Evolutionary conservation across 2,329 filamentous ascomycete genomes (phyloP), one percentile per base, ranked within the genome.

Genomic region (Phialophora tarda): DNA sequence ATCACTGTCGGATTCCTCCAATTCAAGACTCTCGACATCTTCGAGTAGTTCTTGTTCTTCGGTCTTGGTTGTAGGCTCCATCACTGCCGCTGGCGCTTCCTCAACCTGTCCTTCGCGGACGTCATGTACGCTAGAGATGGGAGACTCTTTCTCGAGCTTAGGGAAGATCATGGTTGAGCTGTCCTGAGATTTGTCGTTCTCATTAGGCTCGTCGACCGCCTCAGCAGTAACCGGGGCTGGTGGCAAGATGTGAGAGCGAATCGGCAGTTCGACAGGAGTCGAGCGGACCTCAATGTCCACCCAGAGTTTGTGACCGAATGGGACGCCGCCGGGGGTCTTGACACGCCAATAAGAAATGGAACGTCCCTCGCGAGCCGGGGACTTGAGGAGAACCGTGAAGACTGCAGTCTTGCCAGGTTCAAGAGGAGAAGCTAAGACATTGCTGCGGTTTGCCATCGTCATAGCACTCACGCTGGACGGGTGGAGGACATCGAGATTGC

Each of bases 261-360:
- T 28, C 77, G 76, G 58, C 60, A 71, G 48, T 17, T 68, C 67
- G 24, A 71, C 64, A 14, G 67, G 67, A 38, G 62, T 60, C 12
- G 62, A 59, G n/a, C 68, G 63, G 64, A 97, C 92, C 59, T 87
- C 86, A 69, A 99, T 87, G 71, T 98, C 93, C 76, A 94, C 97
- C 94, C 94, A 99, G 56, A 99, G 84, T 74, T 93, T 91, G 81
- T 97, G 91, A 47, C 95, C 95, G 71, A 98, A 97, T 71, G 92
- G 90, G 70, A 85, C 82, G 26, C 93, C 93, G 64, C 92, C 88
- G 7, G 88, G 84, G 66, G 91, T 88, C 73, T 93, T 96, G 71
- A 99, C 82, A 69, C 94, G 93, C 95, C 95, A 99, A 85, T 97
- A 97, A 1, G 95, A 98, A 75, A 97, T 95, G 66, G 89, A 85